Conservation (phyloP, 345 rosid genomes). For the Heritiera littoralis region DNA sequence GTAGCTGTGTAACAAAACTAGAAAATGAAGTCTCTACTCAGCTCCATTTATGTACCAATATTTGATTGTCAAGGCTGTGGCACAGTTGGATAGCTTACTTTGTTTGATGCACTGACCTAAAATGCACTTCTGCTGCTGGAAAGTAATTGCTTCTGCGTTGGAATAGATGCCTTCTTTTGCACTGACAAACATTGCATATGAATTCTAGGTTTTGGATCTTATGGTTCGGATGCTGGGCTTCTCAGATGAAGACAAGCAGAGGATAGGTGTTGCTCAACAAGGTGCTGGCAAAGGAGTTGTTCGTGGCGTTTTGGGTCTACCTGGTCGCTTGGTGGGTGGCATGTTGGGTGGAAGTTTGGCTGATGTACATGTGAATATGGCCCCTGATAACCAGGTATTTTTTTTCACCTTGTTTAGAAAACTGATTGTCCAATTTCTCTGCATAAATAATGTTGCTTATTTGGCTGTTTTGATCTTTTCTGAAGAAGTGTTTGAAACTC, state of each 20-base stretch:
- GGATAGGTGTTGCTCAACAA: slow-evolving; percentile 85
- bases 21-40: background rate
- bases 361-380: slow-evolving; percentile 48
- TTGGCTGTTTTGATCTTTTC: background rate
- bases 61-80: background rate
- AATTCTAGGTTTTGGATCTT: slow-evolving; percentile 76
- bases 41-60: background rate
- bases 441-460: background rate
- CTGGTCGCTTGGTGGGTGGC: slow-evolving; percentile 96
- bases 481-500: background rate
- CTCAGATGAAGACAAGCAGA: slow-evolving; percentile 90
- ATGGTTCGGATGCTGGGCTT: slow-evolving; percentile 98
- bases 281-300: slow-evolving; percentile 87
- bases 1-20: slow-evolving; percentile 7
- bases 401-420: background rate
- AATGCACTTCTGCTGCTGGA: background rate
- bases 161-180: background rate
- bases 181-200: background rate
- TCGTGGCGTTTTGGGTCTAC: slow-evolving; percentile 84
- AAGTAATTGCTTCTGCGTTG: background rate
- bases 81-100: background rate
- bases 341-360: slow-evolving; percentile 70
- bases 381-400: slow-evolving; percentile 74
- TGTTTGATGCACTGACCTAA: background rate
- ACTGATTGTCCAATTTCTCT: background rate